Base-by-base conservation (phyloP, 2,329 filamentous ascomycete genomes). In the Bipolaris gigantea region DNA sequence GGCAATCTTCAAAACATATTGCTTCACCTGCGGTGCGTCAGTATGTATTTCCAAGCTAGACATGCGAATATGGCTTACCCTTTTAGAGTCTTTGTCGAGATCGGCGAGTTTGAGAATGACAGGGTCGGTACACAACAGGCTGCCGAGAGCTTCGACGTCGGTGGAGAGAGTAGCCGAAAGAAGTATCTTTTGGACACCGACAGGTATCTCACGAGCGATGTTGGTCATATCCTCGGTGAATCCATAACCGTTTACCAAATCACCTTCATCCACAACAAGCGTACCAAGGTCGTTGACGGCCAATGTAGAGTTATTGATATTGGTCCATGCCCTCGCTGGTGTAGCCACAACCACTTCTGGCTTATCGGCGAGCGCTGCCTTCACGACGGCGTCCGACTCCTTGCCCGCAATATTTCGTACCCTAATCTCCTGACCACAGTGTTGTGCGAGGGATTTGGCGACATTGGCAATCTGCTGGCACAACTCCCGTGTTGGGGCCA, bases 261-360 rank as follows among this genome's bases (percentile, higher is more conserved):
- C 94, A 2, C 93, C 92, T 77, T 99, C 94, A 72, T 99, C 94
- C 48, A 99, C 86, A 0, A 97, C 89, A 15, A 77, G 60, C 92
- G 86, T 30, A 85, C 83, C 19, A 6, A 99, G 80, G 43, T 84
- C 82, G 15, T 87, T 83, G 30, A 96, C 78, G 1, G 86, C 85
- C 45, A 97, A 78, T 0, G 87, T 83, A 10, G 86, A 85, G 46
- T 81, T 86, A 68, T 89, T 89, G 66, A 95, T 81, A 67, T 93
- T 92, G 54, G 88, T 81, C 67, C 88, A 88, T 13, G 89, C 91
- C 65, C 90, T 83, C n/a, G 90, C 86, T 0, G 94, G 94, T 0
- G 95, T 99, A 0, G 92, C 89, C 40, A 99, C 86, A 45, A 99
- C 86, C 52, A 99, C 84, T 67, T 99, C 92, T 8, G 94, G 94